phyloP scores from a whole-genome alignment of 108 stramenopile genomes.

The Schizochytrium sp. region DNA sequence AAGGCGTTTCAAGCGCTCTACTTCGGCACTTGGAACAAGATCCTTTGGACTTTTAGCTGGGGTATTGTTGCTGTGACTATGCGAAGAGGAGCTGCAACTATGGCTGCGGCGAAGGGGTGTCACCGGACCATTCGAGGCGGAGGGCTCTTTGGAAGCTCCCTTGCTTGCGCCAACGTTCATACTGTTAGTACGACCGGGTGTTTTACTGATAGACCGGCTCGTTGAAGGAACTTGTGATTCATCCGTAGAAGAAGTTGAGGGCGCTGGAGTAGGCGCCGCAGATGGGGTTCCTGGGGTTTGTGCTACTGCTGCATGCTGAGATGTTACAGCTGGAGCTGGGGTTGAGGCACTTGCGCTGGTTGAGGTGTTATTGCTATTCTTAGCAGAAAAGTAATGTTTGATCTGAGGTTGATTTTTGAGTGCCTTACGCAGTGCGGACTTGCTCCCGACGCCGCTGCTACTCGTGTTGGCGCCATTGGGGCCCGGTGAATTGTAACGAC shows the following conservation, averaged over 20 bases:
- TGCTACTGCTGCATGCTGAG: not conserved
- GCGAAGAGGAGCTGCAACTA: not conserved
- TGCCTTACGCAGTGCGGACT: slow-evolving; percentile 34
- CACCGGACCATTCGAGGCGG: too few species aligned
- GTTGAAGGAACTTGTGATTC: not conserved
- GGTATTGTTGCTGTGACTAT: not conserved
- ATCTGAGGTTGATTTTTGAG: slow-evolving; percentile 59
- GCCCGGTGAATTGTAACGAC: not conserved
- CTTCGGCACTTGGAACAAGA: not conserved
- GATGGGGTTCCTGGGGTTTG: not conserved
- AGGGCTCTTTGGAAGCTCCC: not conserved
- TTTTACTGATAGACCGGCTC: too few species aligned
- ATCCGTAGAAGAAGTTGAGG: not conserved
- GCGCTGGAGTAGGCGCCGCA: not conserved
- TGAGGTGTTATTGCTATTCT: not conserved
- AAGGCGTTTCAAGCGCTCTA: not conserved
- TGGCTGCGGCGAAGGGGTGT: too few species aligned
- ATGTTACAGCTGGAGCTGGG: not conserved
- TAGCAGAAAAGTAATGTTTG: slow-evolving; percentile 27
- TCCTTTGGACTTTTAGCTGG: not conserved
- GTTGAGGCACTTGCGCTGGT: not conserved
- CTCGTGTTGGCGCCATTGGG: slow-evolving; percentile 10
- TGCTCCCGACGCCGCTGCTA: slow-evolving; percentile 39
- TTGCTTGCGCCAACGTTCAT: not conserved
- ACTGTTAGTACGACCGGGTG: not conserved